These are phyloP conservation scores for Fomitopsis betulina DNA, from an alignment of 1,284 basidiomycete genomes.

Conservation along the genomic window DNA sequence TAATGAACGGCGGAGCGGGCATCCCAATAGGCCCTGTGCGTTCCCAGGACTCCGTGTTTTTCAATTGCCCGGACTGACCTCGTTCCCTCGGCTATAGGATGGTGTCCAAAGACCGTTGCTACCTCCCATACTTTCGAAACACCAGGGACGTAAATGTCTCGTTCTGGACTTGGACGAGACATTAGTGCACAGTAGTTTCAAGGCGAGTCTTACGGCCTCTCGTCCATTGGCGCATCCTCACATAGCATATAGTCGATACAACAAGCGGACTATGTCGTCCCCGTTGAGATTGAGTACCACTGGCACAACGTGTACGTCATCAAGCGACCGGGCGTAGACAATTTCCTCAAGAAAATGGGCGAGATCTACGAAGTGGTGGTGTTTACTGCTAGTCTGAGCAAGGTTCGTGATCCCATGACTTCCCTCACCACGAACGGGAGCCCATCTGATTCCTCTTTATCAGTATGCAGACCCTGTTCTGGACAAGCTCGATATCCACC, in stretches of 20 bases:
- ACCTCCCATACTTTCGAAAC: constrained; percentile 69
- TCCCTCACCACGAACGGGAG: constrained; percentile 9
- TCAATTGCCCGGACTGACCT: not conserved
- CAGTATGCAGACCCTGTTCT: constrained; percentile 98
- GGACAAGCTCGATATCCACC: constrained; percentile 92
- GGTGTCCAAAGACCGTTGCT: constrained; percentile 85
- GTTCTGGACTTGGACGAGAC: constrained; percentile 97
- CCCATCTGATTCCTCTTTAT: constrained; percentile 8
- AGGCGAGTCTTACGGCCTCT: constrained; percentile 43
- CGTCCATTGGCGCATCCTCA: constrained; percentile 7
- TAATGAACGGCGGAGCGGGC: constrained; percentile 77
- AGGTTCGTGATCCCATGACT: constrained; percentile 46
- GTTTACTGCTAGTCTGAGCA: constrained; percentile 96
- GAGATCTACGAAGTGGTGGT: constrained; percentile 98
- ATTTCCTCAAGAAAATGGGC: constrained; percentile 96
- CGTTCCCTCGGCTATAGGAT: constrained; percentile 58
- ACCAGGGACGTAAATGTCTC: constrained; percentile 86
- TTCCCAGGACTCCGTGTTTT: constrained; percentile 10
- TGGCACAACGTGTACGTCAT: constrained; percentile 99
- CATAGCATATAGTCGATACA: constrained; percentile 71
- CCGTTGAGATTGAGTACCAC: constrained; percentile 97
- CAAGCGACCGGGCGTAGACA: constrained; percentile 97
- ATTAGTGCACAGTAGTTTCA: constrained; percentile 90
- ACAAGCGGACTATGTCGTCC: constrained; percentile 96
- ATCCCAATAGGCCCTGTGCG: constrained; percentile 76